These are phyloP conservation scores for Cladosporium sp. DNA, from an alignment of 2,329 filamentous ascomycete genomes.

Conservation along the genomic window DNA sequence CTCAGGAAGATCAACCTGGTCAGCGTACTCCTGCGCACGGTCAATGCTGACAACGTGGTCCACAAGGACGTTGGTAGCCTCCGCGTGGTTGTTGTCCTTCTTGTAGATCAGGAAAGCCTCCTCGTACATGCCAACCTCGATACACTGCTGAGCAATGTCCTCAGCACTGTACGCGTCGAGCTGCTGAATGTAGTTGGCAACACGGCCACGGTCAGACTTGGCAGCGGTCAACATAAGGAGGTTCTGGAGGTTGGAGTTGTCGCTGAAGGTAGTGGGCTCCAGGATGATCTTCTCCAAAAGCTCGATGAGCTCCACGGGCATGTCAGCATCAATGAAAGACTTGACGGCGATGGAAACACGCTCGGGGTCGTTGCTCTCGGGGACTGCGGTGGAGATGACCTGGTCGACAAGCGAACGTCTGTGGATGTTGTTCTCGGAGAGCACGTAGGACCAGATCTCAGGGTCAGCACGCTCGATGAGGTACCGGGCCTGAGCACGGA, in stretches of 20 bases:
- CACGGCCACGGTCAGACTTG: constrained; percentile 89
- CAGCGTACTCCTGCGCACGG: constrained; percentile 89
- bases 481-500: constrained; percentile 94
- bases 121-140: constrained; percentile 90
- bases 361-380: constrained; percentile 80
- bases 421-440: constrained; percentile 94
- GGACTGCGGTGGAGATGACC: constrained; percentile 87
- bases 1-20: constrained; percentile 86
- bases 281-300: constrained; percentile 98
- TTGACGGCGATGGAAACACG: constrained; percentile 94
- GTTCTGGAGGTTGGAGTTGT: constrained; percentile 95
- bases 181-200: constrained; percentile 94
- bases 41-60: constrained; percentile 98
- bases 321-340: constrained; percentile 83
- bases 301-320: constrained; percentile 92
- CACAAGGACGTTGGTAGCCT: constrained; percentile 85
- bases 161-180: constrained; percentile 85
- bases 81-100: constrained; percentile 85
- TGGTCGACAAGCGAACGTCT: constrained; percentile 92
- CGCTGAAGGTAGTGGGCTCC: constrained; percentile 98
- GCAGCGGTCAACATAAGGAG: constrained; percentile 92
- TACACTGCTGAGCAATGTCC: constrained; percentile 88
- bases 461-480: constrained; percentile 81
- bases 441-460: constrained; percentile 91
- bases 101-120: constrained; percentile 99